Evolutionary conservation across 768 basidiomycete species (phyloP).

Genomic region (Phylloporus sp.): DNA sequence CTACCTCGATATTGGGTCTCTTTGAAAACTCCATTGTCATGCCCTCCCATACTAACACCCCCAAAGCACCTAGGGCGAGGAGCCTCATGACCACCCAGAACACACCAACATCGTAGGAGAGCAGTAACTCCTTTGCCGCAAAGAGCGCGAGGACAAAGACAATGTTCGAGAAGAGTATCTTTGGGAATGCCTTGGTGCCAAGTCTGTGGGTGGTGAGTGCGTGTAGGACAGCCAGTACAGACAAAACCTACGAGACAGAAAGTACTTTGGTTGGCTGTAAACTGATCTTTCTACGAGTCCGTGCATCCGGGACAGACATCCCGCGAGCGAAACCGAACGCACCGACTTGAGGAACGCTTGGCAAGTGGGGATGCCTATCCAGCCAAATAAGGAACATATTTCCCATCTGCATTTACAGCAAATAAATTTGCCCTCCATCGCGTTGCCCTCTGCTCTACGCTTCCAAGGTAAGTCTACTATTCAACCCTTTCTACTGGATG

Average conservation of each 20-base stretch:
- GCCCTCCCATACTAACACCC: slow-evolving; percentile 58
- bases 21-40: slow-evolving; percentile 51
- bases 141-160: slow-evolving; percentile 61
- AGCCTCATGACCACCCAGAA: slow-evolving; percentile 77
- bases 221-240: no score
- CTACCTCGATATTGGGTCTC: slow-evolving; percentile 57
- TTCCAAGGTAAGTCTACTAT: slow-evolving; percentile 15
- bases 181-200: slow-evolving; percentile 49
- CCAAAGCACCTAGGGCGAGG: slow-evolving; percentile 68
- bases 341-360: neutral
- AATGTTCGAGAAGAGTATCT: slow-evolving; percentile 57
- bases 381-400: slow-evolving; percentile 15
- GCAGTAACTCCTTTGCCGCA: slow-evolving; percentile 62
- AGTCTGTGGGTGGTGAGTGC: slow-evolving; percentile 37
- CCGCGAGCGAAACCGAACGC: slow-evolving; percentile 11
- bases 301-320: slow-evolving; percentile 66
- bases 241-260: slow-evolving; percentile 46
- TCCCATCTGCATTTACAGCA: slow-evolving; percentile 12
- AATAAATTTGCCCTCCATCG: slow-evolving; percentile 16
- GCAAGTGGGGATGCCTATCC: neutral
- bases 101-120: slow-evolving; percentile 63
- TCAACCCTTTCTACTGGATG: slow-evolving; percentile 36
- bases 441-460: slow-evolving; percentile 7
- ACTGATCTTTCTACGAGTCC: slow-evolving; percentile 61
- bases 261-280: slow-evolving; percentile 54